Conservation (phyloP, 768 basidiomycete genomes). For the Phlebiopsis gigantea region DNA sequence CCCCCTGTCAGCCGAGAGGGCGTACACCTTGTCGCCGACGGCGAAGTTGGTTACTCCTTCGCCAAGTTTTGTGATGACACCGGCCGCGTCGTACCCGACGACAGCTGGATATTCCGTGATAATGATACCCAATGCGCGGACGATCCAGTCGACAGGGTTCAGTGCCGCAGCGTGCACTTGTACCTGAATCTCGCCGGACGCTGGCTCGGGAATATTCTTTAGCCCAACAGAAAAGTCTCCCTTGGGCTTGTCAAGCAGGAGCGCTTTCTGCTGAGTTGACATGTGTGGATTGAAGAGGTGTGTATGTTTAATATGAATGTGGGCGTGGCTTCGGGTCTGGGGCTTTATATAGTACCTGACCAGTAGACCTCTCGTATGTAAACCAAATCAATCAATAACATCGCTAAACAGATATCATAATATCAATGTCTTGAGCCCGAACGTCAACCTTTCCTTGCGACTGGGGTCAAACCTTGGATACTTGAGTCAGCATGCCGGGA, state of each 20-base stretch:
- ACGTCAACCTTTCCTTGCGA: too few species aligned
- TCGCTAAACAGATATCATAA: too few species aligned
- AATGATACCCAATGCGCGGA: conserved; percentile 17
- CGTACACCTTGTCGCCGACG: conserved; percentile 32
- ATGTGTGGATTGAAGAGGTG: neutral
- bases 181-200: conserved; percentile 23
- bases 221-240: conserved; percentile 1
- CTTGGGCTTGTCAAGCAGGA: conserved; percentile 8
- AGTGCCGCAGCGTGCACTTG: conserved; percentile 22
- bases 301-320: conserved; percentile 18
- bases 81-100: conserved; percentile 23
- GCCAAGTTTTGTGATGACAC: conserved; percentile 25
- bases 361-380: neutral
- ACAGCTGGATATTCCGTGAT: conserved; percentile 17
- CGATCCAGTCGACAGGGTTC: conserved; percentile 32
- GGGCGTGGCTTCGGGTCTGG: conserved; percentile 19
- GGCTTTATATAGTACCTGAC: conserved; percentile 19
- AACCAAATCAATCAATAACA: too few species aligned
- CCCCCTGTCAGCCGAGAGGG: too few species aligned
- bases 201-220: conserved; percentile 13
- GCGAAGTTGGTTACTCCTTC: conserved; percentile 24
- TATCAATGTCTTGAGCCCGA: too few species aligned
- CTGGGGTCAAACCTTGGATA: too few species aligned
- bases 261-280: conserved; percentile 14
- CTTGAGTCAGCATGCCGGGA: too few species aligned